These are phyloP conservation scores for Microglena sp. DNA, from an alignment of 139 green algal species.

Conservation along the genomic window DNA sequence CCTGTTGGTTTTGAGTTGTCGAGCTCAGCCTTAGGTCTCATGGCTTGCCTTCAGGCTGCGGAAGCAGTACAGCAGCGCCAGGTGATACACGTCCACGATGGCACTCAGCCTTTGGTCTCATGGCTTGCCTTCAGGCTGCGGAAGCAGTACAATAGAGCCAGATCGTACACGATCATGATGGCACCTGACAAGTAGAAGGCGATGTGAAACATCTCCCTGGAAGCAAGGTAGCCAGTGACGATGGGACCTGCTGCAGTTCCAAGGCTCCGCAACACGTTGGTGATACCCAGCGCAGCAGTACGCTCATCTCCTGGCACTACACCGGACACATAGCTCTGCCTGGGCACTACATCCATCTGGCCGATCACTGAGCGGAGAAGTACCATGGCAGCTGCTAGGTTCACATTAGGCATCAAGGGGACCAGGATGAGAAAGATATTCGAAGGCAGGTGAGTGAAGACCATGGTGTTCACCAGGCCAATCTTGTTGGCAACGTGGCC, in stretches of 20 bases:
- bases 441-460: slow-evolving; percentile 32
- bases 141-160: slow-evolving; percentile 3
- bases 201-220: background rate
- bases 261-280: slow-evolving; percentile 24
- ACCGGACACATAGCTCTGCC: slow-evolving; percentile 19
- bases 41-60: too few species aligned
- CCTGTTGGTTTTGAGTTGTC: too few species aligned
- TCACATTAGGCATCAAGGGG: slow-evolving; percentile 14
- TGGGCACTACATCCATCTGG: slow-evolving; percentile 28
- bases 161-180: slow-evolving; percentile 6
- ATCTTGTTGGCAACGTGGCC: slow-evolving; percentile 15
- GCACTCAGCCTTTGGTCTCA: too few species aligned
- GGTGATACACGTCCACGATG: too few species aligned
- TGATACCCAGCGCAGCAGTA: slow-evolving; percentile 29
- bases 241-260: slow-evolving; percentile 19
- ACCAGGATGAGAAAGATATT: slow-evolving; percentile 21
- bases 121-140: background rate
- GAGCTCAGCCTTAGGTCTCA: too few species aligned
- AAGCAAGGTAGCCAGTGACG: slow-evolving; percentile 22
- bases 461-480: slow-evolving; percentile 30
- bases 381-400: background rate
- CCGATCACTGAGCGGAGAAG: slow-evolving; percentile 6
- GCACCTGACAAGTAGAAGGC: background rate
- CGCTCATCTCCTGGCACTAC: slow-evolving; percentile 21
- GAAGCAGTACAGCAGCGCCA: too few species aligned